Percentiles rank a stretch among this genome's conserved stretches.
Conservation (phyloP, 768 basidiomycete species). For the Gautieria morchelliformis region DNA sequence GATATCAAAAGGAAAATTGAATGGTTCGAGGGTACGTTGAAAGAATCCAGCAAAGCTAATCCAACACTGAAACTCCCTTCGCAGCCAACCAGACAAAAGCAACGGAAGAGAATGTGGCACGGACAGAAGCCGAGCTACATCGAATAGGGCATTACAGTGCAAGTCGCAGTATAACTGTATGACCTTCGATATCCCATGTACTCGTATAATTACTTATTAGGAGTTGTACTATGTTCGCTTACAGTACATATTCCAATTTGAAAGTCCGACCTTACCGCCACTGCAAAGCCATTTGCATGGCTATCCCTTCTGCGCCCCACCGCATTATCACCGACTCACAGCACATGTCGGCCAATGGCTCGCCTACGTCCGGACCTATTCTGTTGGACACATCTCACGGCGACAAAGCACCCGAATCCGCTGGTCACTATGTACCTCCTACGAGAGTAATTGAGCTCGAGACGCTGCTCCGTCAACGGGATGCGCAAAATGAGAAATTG, state of each 20-base stretch:
- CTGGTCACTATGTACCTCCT: conserved; percentile 38
- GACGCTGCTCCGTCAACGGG: conserved; percentile 63
- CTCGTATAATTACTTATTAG: not conserved
- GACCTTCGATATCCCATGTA: not conserved
- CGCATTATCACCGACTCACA: not conserved
- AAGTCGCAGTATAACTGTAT: not conserved
- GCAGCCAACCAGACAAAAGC: not conserved
- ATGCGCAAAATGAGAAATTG: conserved; percentile 61
- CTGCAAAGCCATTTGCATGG: not conserved
- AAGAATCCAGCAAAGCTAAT: not conserved
- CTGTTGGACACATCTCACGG: not conserved
- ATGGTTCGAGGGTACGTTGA: conserved; percentile 2
- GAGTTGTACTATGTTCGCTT: not conserved
- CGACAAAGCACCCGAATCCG: not conserved
- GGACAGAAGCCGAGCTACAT: not conserved
- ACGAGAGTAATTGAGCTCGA: conserved; percentile 77
- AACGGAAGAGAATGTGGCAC: conserved; percentile 3
- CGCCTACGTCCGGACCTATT: not conserved
- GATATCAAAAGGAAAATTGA: conserved; percentile 6
- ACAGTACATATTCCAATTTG: not conserved
- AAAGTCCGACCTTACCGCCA: not conserved
- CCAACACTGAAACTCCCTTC: not conserved
- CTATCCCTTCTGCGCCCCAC: not conserved
- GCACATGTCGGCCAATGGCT: not conserved
- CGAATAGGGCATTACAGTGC: not conserved